phyloP scores from a whole-genome alignment of 2,329 filamentous ascomycete species.

The Monilinia fructicola region DNA sequence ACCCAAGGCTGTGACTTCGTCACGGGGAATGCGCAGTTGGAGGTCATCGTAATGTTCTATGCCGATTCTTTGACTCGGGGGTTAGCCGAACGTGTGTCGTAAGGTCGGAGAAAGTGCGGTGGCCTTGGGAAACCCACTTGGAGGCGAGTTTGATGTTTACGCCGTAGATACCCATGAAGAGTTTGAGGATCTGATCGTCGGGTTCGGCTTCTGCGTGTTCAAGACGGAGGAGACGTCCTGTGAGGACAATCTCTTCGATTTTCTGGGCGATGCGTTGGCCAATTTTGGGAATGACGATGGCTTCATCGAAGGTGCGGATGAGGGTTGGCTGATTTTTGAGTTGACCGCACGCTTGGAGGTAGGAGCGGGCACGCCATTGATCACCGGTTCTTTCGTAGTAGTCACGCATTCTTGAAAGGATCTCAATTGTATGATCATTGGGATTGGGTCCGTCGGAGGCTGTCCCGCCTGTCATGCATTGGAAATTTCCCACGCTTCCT shows the following conservation, averaged over 20 bases:
- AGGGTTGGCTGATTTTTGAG: constrained; percentile 64
- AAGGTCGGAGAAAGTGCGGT: constrained; percentile 73
- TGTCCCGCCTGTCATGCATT: constrained; percentile 54
- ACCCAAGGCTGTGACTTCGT: constrained; percentile 71
- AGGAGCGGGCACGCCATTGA: constrained; percentile 72
- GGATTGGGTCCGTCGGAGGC: constrained; percentile 55
- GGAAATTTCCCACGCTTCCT: constrained; percentile 49
- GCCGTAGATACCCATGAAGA: constrained; percentile 78
- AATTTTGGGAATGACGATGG: constrained; percentile 64
- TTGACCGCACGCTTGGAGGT: constrained; percentile 73
- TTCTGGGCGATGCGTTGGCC: constrained; percentile 75
- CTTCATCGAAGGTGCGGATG: constrained; percentile 69
- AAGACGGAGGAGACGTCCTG: constrained; percentile 67
- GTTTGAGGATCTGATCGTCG: constrained; percentile 60
- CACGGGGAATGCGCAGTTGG: constrained; percentile 71
- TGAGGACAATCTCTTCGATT: constrained; percentile 84
- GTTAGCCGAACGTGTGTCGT: constrained; percentile 60
- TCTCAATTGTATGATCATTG: constrained; percentile 72
- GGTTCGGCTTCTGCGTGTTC: constrained; percentile 69
- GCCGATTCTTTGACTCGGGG: constrained; percentile 68
- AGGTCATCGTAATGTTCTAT: constrained; percentile 81
- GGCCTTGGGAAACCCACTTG: constrained; percentile 74
- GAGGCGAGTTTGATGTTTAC: constrained; percentile 69
- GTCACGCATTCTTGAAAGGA: constrained; percentile 74
- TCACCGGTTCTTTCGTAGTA: constrained; percentile 77